Evolutionary conservation across 1,284 basidiomycete species (phyloP), one percentile per base, ranked within the genome.

Genomic region (Cryptococcus sp.): DNA sequence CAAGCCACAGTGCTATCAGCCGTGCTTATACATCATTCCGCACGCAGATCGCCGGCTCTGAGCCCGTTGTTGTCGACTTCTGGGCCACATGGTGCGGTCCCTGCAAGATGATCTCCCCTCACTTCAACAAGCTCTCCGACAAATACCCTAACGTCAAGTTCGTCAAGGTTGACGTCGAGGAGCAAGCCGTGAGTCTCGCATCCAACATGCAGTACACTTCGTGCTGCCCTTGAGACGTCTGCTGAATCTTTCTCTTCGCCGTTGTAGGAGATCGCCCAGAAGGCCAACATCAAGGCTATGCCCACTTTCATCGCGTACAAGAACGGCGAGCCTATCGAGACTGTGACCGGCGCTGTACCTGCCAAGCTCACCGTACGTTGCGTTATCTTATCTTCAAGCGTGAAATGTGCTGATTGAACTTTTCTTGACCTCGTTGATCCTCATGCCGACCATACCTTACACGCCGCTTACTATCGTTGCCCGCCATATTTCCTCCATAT

Each of bases 161-260:
- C 79, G 89, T 86, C 83, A 93, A 93, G 80, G 87, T 93, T 67
- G 88, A 92, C 75, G 84, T 89, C 50, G 89, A 92, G 71, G 83
- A 76, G 61, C 67, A 72, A 48, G 61, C 67, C 49, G 72, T 74
- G 61, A 51, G 69, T 67, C 39, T 10, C 40, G 29, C 29, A 6
- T 20, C n/a, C 37, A 25, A 48, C 3, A 40, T 39, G 26, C 48
- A 34, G n/a, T 38, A 23, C 41, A 43, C 37, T 22, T 22, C 7
- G 41, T 20, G 41, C 16, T 45, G 15, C 22, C 15, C 37, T 6
- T 11, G 38, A 17, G 34, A 39, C 34, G 50, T 38, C 46, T 34
- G 22, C 53, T 43, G 46, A 41, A 2, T 34, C 26, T 39, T 19
- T 34, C 20, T 17, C 13, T 45, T 46, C 29, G 34, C 50, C 3